Base-by-base conservation (phyloP, 2,329 filamentous ascomycete species). In the Claviceps purpurea region DNA sequence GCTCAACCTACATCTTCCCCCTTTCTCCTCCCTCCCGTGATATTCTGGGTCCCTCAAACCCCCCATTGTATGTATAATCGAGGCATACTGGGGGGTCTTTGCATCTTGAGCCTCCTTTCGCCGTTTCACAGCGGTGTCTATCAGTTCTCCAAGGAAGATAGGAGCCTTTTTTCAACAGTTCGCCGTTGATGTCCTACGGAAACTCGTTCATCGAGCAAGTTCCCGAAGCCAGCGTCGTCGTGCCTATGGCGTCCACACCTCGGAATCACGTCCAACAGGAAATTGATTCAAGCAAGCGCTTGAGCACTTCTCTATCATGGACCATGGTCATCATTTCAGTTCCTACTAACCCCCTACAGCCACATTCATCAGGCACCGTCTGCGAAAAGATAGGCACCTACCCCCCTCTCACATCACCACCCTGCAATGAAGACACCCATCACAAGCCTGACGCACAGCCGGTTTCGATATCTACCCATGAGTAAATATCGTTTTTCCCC, bases 381-480 rank as follows among this genome's bases (percentile, higher is more conserved):
- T 43, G 20, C 41, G 41, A 18, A 13, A 22, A 43, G 13, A 45
- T 26, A 45, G 22, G 2, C 11, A 5, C 10, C 20, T 8, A 14
- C 11, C 11, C 11, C 8, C 16, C n/a, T 14, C 4, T 8, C n/a
- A 24, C 14, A 11, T 3, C 14, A 8, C 7, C 14, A 16, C 22
- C 20, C 52, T 54, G 52, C 52, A 24, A 20, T 54, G 52, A 54
- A 38, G 52, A 54, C 13, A 49, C 5, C 44, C 45, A 44, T 45
- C 51, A 50, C 52, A 49, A 22, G 45, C 44, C 16, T 13, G 50
- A 52, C 42, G 45, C 38, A 20, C 39, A 13, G 26, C 40, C 39
- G 49, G 44, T 52, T 52, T 48, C 11, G 5, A 10, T 41, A 11
- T 34, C 40, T 22, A 46, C 14, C 22, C 4, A 3, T 10, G 13